phyloP scores from a whole-genome alignment of 2,329 filamentous ascomycete genomes.

The Berkeleyomyces rouxiae region DNA sequence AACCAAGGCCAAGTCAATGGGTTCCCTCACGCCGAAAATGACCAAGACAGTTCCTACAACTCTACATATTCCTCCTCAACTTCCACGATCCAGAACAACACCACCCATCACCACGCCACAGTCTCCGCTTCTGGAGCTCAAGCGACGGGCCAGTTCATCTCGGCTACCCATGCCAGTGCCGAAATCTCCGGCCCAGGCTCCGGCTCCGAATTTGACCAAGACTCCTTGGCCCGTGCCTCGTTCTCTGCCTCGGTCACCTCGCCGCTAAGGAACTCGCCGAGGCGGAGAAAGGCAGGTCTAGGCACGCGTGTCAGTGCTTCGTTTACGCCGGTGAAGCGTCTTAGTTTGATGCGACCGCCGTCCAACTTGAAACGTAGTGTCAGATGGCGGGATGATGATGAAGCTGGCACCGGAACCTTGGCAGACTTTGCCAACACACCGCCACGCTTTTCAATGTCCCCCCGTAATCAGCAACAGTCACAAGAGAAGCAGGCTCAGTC shows the following conservation, averaged over 20 bases:
- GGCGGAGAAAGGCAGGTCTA: constrained; percentile 52
- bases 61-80: neutral
- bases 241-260: constrained; percentile 23
- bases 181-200: constrained; percentile 6
- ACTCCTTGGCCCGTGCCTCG: neutral
- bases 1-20: constrained; percentile 12
- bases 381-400: constrained; percentile 88
- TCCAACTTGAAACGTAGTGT: constrained; percentile 58
- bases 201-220: constrained; percentile 19
- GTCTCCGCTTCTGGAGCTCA: neutral
- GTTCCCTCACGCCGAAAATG: neutral
- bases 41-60: neutral
- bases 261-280: constrained; percentile 64
- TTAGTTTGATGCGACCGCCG: constrained; percentile 8
- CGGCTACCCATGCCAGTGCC: constrained; percentile 7
- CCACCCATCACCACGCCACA: constrained; percentile 5
- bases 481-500: constrained; percentile 19
- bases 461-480: constrained; percentile 33
- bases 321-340: constrained; percentile 66
- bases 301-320: constrained; percentile 49
- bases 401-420: constrained; percentile 61
- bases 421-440: constrained; percentile 89
- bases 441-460: constrained; percentile 12
- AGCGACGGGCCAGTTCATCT: constrained; percentile 7
- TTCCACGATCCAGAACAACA: constrained; percentile 11